phyloP scores from a whole-genome alignment of 352 stramenopile genomes.

The Globisporangium iwayamae region DNA sequence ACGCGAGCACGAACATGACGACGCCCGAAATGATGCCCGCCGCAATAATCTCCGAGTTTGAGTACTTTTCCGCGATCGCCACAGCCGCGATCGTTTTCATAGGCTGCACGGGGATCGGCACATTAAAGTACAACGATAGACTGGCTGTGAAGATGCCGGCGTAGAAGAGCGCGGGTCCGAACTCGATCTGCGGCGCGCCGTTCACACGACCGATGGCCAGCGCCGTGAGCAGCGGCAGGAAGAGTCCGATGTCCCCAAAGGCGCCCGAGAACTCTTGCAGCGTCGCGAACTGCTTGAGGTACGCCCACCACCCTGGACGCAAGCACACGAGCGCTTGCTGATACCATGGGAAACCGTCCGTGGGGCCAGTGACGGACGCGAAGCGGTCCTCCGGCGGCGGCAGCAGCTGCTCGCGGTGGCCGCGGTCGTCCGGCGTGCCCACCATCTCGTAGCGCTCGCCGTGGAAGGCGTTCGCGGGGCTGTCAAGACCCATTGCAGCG shows the following conservation, averaged over 20 bases:
- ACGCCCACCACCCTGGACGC: constrained; percentile 47
- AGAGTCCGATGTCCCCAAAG: constrained; percentile 92
- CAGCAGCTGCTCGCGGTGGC: constrained; percentile 34
- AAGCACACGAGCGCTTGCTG: constrained; percentile 55
- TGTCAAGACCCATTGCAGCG: constrained; percentile 16
- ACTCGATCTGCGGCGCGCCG: constrained; percentile 73
- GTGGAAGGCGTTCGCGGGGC: constrained; percentile 16
- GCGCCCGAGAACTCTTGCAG: constrained; percentile 85
- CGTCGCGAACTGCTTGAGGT: constrained; percentile 66
- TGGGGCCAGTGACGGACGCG: constrained; percentile 42
- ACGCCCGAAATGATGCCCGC: constrained; percentile 84
- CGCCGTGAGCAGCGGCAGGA: constrained; percentile 92
- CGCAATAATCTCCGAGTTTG: constrained; percentile 75
- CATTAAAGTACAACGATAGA: constrained; percentile 83
- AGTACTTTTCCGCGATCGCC: constrained; percentile 80
- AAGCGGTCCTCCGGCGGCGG: constrained; percentile 22
- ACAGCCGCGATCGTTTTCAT: constrained; percentile 94
- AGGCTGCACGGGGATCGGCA: constrained; percentile 94
- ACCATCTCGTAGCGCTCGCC: constrained; percentile 17
- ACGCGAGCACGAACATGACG: constrained; percentile 67
- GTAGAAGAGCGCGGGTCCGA: constrained; percentile 91
- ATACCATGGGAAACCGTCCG: constrained; percentile 36
- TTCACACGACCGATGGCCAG: constrained; percentile 75
- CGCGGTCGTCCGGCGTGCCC: constrained; percentile 2
- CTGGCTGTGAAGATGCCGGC: constrained; percentile 86